Conservation (phyloP, 1,284 basidiomycete species). For the Schizophyllum commune region DNA sequence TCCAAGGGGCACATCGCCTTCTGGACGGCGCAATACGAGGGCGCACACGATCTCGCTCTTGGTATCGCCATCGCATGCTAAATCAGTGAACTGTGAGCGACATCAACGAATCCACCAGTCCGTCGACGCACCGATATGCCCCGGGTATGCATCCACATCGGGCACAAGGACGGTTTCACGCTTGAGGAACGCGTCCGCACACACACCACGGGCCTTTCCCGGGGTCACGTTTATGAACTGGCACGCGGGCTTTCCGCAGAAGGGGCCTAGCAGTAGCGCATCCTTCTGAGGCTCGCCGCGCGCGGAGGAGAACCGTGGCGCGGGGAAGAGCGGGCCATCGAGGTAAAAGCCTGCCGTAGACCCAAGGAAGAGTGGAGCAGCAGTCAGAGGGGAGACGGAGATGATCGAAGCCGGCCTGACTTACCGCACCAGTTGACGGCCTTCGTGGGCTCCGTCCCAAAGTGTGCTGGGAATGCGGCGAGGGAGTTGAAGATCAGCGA, state of each 20-base stretch:
- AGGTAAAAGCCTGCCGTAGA: slow-evolving; percentile 72
- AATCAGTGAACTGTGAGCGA: neutral
- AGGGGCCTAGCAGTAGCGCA: slow-evolving; percentile 69
- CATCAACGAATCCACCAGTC: neutral
- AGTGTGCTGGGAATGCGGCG: slow-evolving; percentile 55
- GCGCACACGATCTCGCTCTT: slow-evolving; percentile 84
- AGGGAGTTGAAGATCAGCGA: slow-evolving; percentile 75
- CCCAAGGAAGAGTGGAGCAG: neutral
- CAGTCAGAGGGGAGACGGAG: neutral
- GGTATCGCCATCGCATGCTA: slow-evolving; percentile 78
- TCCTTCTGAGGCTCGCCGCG: slow-evolving; percentile 7
- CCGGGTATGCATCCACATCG: slow-evolving; percentile 74
- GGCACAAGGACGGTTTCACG: slow-evolving; percentile 53
- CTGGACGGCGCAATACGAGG: slow-evolving; percentile 35
- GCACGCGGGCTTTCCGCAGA: slow-evolving; percentile 85
- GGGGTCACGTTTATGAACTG: slow-evolving; percentile 63
- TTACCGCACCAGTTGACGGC: slow-evolving; percentile 88
- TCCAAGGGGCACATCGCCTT: slow-evolving; percentile 42
- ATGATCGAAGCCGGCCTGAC: slow-evolving; percentile 12
- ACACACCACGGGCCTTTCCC: slow-evolving; percentile 64
- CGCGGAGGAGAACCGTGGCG: slow-evolving; percentile 21
- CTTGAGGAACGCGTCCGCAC: slow-evolving; percentile 67
- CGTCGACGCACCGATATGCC: slow-evolving; percentile 51
- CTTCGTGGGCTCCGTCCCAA: slow-evolving; percentile 50
- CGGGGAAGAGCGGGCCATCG: slow-evolving; percentile 53